Percentiles rank a stretch among this genome's conserved stretches.
These are phyloP conservation scores for Aphanomyces invadans DNA, from an alignment of 352 stramenopile species.

Conservation along the genomic window DNA sequence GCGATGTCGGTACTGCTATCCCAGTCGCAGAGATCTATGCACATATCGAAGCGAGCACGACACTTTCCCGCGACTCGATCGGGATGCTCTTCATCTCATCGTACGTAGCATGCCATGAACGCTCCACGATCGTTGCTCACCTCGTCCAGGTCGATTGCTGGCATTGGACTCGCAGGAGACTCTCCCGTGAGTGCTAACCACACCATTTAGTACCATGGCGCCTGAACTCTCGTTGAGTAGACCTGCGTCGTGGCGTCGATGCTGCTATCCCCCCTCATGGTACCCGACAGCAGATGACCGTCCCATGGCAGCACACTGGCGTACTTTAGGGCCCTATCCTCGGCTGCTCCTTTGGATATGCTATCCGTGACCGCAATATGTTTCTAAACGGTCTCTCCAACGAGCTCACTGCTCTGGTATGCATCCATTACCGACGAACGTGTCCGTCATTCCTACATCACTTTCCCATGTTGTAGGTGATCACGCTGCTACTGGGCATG, in stretches of 20 bases:
- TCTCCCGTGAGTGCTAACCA: constrained; percentile 40
- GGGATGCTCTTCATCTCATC: constrained; percentile 82
- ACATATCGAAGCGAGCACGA: constrained; percentile 75
- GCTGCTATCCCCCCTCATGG: constrained; percentile 82
- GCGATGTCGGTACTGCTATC: constrained; percentile 70
- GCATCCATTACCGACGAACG: too few species aligned
- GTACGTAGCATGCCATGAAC: constrained; percentile 31
- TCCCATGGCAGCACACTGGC: neutral
- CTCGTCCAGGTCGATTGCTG: constrained; percentile 63
- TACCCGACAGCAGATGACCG: constrained; percentile 24
- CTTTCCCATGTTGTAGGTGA: constrained; percentile 32
- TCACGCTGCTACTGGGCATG: constrained; percentile 71
- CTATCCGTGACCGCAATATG: constrained; percentile 64
- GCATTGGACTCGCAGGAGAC: constrained; percentile 70
- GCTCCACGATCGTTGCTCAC: neutral
- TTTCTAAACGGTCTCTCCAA: constrained; percentile 82
- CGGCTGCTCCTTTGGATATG: constrained; percentile 74
- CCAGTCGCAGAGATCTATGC: constrained; percentile 84
- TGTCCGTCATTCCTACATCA: neutral
- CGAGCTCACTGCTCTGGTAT: constrained; percentile 68
- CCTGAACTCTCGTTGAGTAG: constrained; percentile 29
- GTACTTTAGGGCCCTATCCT: constrained; percentile 58
- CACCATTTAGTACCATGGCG: too few species aligned
- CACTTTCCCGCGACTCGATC: constrained; percentile 70
- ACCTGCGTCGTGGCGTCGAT: constrained; percentile 83